Percentiles rank a stretch among this genome's conserved stretches.
Conservation (phyloP, 768 basidiomycete species). For the Chiua virens region DNA sequence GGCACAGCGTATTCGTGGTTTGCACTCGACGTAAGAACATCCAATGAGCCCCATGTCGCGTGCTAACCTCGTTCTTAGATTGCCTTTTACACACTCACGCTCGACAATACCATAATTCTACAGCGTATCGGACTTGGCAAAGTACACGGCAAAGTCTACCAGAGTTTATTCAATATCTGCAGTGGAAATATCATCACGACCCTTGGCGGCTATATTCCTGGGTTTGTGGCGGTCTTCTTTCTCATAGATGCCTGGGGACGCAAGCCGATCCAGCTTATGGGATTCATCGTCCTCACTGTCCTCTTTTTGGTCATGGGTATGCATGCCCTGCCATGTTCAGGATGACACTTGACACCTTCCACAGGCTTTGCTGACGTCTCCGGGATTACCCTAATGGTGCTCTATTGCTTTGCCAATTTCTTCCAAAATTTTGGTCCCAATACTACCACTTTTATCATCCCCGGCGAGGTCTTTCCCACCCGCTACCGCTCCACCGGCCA, state of each 20-base stretch:
- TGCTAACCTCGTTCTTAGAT: slow-evolving; percentile 42
- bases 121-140: slow-evolving; percentile 60
- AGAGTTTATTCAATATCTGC: slow-evolving; percentile 56
- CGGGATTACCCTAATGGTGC: slow-evolving; percentile 56
- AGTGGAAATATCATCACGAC: slow-evolving; percentile 73
- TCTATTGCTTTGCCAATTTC: slow-evolving; percentile 80
- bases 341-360: slow-evolving; percentile 1
- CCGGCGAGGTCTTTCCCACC: slow-evolving; percentile 82
- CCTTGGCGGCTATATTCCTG: slow-evolving; percentile 73
- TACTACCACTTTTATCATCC: slow-evolving; percentile 74
- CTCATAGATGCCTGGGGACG: slow-evolving; percentile 79
- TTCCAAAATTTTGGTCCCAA: slow-evolving; percentile 46
- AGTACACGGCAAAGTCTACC: slow-evolving; percentile 43
- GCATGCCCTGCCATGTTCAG: slow-evolving; percentile 13
- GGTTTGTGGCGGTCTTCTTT: slow-evolving; percentile 54
- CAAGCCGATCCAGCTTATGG: slow-evolving; percentile 76
- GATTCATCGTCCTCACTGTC: slow-evolving; percentile 63
- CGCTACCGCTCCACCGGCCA: slow-evolving; percentile 81
- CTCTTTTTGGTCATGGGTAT: slow-evolving; percentile 67
- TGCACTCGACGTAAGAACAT: slow-evolving; percentile 71
- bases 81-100: slow-evolving; percentile 81
- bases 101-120: slow-evolving; percentile 76
- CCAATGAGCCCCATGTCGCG: neutral
- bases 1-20: slow-evolving; percentile 84
- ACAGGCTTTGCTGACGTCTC: slow-evolving; percentile 60